These are phyloP conservation scores for Obba rivulosa DNA, from an alignment of 768 basidiomycete genomes.

Conservation along the genomic window DNA sequence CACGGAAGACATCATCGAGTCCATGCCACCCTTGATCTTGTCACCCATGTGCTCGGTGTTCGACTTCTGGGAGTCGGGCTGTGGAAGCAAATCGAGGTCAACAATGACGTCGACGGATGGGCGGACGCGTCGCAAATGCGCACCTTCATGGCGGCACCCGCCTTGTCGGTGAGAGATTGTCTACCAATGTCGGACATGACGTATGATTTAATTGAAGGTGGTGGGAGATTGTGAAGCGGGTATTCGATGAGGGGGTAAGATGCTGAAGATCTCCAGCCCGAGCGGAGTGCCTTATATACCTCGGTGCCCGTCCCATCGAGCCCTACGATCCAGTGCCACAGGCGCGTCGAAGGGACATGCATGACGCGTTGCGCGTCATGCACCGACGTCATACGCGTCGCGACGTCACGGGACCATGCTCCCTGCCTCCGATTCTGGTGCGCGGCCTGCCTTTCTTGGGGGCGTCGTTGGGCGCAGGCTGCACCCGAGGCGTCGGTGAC, in stretches of 20 bases:
- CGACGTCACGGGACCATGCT: too few species aligned
- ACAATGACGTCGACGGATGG: background rate
- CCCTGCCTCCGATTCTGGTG: too few species aligned
- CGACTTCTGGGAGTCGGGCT: conserved; percentile 34
- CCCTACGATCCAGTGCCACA: background rate
- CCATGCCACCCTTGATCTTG: conserved; percentile 28
- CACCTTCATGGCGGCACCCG: conserved; percentile 28
- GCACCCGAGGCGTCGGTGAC: too few species aligned
- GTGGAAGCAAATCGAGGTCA: background rate
- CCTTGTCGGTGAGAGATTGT: conserved; percentile 32
- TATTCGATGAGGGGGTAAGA: background rate
- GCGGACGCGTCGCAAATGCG: background rate
- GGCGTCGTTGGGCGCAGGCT: too few species aligned
- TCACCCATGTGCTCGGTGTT: conserved; percentile 33
- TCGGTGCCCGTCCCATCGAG: background rate
- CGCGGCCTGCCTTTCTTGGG: too few species aligned
- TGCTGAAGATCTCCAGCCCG: background rate
- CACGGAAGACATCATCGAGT: conserved; percentile 23
- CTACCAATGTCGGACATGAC: conserved; percentile 31
- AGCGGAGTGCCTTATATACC: background rate
- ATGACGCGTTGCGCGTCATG: background rate
- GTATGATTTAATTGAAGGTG: background rate
- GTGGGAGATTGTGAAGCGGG: background rate
- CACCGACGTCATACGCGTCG: background rate
- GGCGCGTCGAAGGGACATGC: background rate